Base-by-base conservation (phyloP, 345 rosid species). In the Eucalyptus rudis region DNA sequence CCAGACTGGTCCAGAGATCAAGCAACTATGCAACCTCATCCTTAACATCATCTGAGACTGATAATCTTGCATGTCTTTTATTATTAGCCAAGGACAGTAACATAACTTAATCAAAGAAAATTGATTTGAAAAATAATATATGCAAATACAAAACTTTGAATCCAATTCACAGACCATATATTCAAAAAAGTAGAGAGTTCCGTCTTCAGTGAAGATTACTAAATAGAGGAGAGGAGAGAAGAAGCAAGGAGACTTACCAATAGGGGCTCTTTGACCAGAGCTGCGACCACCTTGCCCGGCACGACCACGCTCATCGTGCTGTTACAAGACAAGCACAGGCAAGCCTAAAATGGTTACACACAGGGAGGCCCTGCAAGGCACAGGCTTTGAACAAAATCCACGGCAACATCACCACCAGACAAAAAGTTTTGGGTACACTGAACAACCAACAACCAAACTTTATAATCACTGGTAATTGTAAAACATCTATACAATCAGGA, bases 321-420 rank as follows among this genome's bases (percentile, higher is more conserved):
- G 96, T 96, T 93, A 95, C 89, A 94, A 95, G 93, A 96, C 95
- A 96, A 80, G 93, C 92, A 97, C 93, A 96, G 94, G 97, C 95
- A 97, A 94, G 94, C 92, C 97, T 92, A 94, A 96, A 89, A 96
- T 92, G 92, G 96, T 94, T 95, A 96, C 89, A 94, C 93, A 93
- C 90, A 91, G 44, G 88, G 93, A 92, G 90, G 93, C 94, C 93
- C 91, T 91, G 71, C 90, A 92, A 92, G 91, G 93, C 93, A 94
- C 54, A 62, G 92, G 89, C 90, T 89, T 88, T 56, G 90, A 91
- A 93, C 91, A 94, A 94, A 93, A 92, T 93, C 94, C 92, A 76
- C 27, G 52, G 86, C 92, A 49, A 92, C 93, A 94, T 93, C 93
- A 93, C 89, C 94, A 92, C 94, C 90, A 89, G 89, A 92, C 89